Evolutionary conservation across 768 basidiomycete species (phyloP).

Genomic region (Krasilnikovozyma curviuscula): DNA sequence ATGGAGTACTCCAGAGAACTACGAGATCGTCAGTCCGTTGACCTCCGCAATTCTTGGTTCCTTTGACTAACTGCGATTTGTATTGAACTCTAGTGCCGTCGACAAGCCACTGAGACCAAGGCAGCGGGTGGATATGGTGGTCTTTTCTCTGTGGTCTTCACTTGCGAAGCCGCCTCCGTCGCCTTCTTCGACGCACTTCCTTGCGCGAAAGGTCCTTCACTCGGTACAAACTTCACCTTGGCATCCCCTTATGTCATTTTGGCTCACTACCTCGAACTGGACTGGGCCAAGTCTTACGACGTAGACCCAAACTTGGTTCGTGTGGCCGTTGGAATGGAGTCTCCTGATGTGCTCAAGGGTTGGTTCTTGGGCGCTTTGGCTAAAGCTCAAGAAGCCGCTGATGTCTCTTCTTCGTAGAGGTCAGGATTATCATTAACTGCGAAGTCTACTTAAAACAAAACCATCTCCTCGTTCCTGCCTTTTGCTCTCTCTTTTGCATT

Average conservation of each 20-base stretch:
- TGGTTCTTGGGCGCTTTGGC: conserved; percentile 47
- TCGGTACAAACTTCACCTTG: conserved; percentile 86
- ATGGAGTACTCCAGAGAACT: conserved; percentile 51
- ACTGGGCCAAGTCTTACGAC: conserved; percentile 75
- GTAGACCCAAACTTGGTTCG: conserved; percentile 69
- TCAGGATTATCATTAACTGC: no score
- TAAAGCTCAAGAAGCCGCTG: conserved; percentile 53
- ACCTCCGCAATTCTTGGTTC: conserved; percentile 15
- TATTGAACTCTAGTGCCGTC: neutral
- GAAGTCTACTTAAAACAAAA: no score
- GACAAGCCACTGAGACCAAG: conserved; percentile 23
- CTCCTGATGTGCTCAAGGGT: conserved; percentile 36
- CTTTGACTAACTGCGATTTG: no score
- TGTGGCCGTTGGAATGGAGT: conserved; percentile 81
- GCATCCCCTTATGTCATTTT: conserved; percentile 85
- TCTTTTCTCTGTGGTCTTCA: conserved; percentile 72
- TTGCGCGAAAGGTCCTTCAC: conserved; percentile 71
- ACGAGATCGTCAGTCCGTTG: conserved; percentile 43
- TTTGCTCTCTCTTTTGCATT: no score
- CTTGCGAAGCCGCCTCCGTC: conserved; percentile 40
- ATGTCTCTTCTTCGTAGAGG: no score
- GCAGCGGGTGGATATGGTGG: conserved; percentile 50
- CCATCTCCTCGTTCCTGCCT: no score
- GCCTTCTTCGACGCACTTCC: conserved; percentile 70
- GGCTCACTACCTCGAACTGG: conserved; percentile 72